These are phyloP conservation scores for Santalum album DNA, from an alignment of 164 flowering plant genomes.

Conservation along the genomic window DNA sequence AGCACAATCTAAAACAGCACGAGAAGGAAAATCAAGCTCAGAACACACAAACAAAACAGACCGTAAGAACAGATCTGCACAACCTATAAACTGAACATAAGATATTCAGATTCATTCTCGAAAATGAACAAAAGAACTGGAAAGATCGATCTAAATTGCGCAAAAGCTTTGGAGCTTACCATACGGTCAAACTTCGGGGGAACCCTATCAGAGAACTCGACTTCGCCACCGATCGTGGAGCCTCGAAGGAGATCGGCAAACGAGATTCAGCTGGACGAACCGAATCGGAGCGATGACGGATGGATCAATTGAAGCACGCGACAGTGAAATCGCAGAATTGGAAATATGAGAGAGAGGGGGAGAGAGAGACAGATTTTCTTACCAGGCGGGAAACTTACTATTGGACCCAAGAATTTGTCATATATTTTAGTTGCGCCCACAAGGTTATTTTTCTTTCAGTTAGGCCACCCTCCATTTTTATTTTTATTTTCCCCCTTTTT, in stretches of 20 bases:
- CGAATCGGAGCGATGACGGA: neutral
- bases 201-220: conserved; percentile 20
- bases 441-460: no score
- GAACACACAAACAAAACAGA: neutral
- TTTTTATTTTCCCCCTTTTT: no score
- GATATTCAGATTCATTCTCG: neutral
- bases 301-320: no score
- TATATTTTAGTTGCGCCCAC: no score
- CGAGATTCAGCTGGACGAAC: neutral
- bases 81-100: neutral
- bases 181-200: conserved; percentile 15
- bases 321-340: no score
- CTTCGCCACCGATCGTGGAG: conserved; percentile 19
- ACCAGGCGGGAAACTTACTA: no score
- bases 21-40: neutral
- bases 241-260: neutral
- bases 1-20: neutral
- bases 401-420: no score
- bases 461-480: no score
- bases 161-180: conserved; percentile 8
- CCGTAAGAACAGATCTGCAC: neutral
- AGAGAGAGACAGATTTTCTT: no score
- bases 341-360: no score
- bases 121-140: neutral
- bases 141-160: neutral